Conservation (phyloP, 2,329 filamentous ascomycete species). For the Trichoderma sp. region DNA sequence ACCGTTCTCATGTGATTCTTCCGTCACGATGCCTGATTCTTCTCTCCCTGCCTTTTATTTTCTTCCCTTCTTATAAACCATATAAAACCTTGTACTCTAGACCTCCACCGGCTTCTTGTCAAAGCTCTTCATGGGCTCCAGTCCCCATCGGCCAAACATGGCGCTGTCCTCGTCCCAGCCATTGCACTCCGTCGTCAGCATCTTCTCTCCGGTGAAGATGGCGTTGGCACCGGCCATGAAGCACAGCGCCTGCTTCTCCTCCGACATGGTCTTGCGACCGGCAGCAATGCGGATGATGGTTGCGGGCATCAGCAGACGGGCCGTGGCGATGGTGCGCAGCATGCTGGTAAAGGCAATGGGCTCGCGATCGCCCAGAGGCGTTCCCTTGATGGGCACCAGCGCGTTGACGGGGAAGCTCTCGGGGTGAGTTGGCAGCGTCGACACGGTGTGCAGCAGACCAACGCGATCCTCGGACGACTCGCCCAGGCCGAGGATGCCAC, state of each 20-base stretch:
- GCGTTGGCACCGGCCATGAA: conserved; percentile 91
- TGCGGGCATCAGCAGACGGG: conserved; percentile 74
- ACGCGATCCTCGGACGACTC: conserved; percentile 77
- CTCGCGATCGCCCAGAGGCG: conserved; percentile 72
- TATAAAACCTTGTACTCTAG: background rate
- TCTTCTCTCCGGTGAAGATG: conserved; percentile 94
- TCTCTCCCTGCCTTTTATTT: background rate
- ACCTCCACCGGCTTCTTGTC: conserved; percentile 32
- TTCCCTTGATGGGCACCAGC: conserved; percentile 86
- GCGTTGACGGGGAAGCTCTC: conserved; percentile 92
- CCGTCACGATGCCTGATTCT: background rate
- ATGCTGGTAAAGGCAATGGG: conserved; percentile 74
- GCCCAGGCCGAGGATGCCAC: conserved; percentile 81
- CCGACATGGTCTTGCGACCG: conserved; percentile 76
- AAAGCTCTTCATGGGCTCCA: conserved; percentile 69
- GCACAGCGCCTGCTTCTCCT: conserved; percentile 85
- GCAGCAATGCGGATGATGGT: conserved; percentile 87
- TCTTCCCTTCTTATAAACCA: background rate
- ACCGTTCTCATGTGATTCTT: background rate
- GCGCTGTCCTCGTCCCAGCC: conserved; percentile 84
- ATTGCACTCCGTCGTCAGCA: conserved; percentile 88
- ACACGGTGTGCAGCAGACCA: conserved; percentile 77
- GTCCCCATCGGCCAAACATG: conserved; percentile 81
- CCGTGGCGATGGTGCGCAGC: conserved; percentile 79
- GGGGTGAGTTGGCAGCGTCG: conserved; percentile 75